These are phyloP conservation scores for Debaryomyces coudertii DNA, from an alignment of 1,139 yeast genomes.

Conservation along the genomic window DNA sequence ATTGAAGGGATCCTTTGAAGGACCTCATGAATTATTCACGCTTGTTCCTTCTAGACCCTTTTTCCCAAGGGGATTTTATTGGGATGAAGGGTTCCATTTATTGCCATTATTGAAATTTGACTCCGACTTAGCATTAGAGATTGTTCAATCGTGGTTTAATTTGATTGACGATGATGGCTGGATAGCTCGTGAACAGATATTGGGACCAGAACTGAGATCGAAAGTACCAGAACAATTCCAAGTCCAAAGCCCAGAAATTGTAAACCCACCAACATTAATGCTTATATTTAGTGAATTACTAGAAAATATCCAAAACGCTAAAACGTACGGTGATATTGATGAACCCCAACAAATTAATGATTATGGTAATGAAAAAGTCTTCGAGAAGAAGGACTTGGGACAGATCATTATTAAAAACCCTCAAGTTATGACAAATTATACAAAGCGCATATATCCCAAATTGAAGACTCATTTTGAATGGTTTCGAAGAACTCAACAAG, in stretches of 20 bases:
- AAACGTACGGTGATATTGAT: constrained; percentile 25
- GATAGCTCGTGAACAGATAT: constrained; percentile 94
- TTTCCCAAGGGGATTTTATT: constrained; percentile 94
- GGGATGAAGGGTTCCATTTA: constrained; percentile 99
- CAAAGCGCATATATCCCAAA: constrained; percentile 72
- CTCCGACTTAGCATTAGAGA: constrained; percentile 79
- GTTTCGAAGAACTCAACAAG: constrained; percentile 83
- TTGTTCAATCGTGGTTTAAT: constrained; percentile 84
- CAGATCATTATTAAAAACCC: constrained; percentile 61
- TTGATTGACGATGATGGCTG: constrained; percentile 90
- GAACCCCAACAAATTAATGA: constrained; percentile 26
- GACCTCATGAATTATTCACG: constrained; percentile 73
- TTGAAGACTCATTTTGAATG: constrained; percentile 78
- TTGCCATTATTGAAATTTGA: constrained; percentile 83
- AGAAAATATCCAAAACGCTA: constrained; percentile 37
- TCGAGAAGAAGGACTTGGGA: constrained; percentile 38
- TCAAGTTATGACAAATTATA: constrained; percentile 62
- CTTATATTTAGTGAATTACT: constrained; percentile 73
- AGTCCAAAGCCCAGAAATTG: constrained; percentile 86
- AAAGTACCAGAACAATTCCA: constrained; percentile 87
- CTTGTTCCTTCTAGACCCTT: constrained; percentile 92
- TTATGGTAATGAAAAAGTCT: constrained; percentile 10
- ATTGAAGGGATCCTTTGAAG: constrained; percentile 58
- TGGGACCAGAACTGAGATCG: constrained; percentile 88
- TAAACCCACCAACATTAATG: constrained; percentile 95